A percentile compares a stretch with the other conserved stretches of the same genome.
Evolutionary conservation across 202 grass and related monocot genomes (phyloP).

Genomic region (Setaria viridis): DNA sequence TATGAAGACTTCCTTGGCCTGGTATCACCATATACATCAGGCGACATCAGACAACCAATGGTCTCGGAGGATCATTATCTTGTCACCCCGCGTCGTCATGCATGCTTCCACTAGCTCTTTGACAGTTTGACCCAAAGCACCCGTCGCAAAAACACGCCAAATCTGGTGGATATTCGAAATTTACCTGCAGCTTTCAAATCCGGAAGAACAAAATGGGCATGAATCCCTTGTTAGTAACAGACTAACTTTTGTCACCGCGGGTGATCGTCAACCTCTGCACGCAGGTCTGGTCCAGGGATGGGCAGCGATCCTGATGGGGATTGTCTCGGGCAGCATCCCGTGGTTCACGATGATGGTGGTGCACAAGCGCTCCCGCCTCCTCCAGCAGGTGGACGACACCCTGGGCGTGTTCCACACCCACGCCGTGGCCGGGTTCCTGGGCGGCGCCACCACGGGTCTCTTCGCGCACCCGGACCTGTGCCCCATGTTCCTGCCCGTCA

Average conservation of each 20-base stretch:
- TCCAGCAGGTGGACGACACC: slow-evolving; percentile 88
- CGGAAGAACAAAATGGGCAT: not conserved
- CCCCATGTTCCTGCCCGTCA: slow-evolving; percentile 67
- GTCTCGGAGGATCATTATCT: not conserved
- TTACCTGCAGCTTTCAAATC: not conserved
- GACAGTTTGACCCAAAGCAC: not conserved
- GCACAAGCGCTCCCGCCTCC: slow-evolving; percentile 78
- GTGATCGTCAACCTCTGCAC: not conserved
- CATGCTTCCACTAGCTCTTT: slow-evolving; percentile 13
- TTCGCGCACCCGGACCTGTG: slow-evolving; percentile 82
- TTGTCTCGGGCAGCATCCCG: slow-evolving; percentile 81
- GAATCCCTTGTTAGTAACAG: not conserved
- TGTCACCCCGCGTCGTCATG: not conserved
- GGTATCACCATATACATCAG: not conserved
- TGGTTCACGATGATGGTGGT: slow-evolving; percentile 99
- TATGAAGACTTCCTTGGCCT: slow-evolving; percentile 12
- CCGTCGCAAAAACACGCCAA: not conserved
- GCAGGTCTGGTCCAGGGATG: slow-evolving; percentile 86
- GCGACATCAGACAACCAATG: not conserved
- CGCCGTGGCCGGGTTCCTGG: slow-evolving; percentile 83
- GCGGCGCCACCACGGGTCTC: slow-evolving; percentile 75
- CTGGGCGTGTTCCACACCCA: slow-evolving; percentile 96
- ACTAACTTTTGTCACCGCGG: not conserved
- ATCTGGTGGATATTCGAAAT: not conserved
- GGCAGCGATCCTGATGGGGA: slow-evolving; percentile 88